Evolutionary conservation across 2,329 filamentous ascomycete species (phyloP).

Genomic region (Hypoxylon sp.): DNA sequence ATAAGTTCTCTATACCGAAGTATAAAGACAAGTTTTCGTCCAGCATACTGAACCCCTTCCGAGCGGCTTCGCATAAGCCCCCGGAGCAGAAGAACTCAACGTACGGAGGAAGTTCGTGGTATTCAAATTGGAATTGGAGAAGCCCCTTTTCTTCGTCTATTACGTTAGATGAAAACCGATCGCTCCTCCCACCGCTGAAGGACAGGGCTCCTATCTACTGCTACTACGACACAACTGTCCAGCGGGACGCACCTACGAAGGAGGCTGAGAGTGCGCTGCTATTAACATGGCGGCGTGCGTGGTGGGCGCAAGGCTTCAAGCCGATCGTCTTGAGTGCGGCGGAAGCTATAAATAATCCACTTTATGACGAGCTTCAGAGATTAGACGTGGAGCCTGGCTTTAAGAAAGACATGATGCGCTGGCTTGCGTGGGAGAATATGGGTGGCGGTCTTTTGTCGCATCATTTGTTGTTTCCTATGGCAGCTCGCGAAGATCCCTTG

Average conservation of each 20-base stretch:
- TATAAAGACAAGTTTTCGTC: constrained; percentile 64
- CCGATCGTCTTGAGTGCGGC: constrained; percentile 84
- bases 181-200: constrained; percentile 83
- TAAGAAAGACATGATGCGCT: constrained; percentile 81
- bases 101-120: constrained; percentile 85
- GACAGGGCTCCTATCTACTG: constrained; percentile 86
- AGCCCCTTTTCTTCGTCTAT: constrained; percentile 89
- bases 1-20: constrained; percentile 66
- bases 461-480: constrained; percentile 89
- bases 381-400: constrained; percentile 73
- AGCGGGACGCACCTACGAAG: constrained; percentile 74
- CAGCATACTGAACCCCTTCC: constrained; percentile 76
- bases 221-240: constrained; percentile 82
- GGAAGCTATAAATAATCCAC: constrained; percentile 86
- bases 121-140: constrained; percentile 90
- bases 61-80: constrained; percentile 78
- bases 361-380: constrained; percentile 79
- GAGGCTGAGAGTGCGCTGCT: constrained; percentile 85
- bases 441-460: constrained; percentile 85
- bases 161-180: constrained; percentile 84
- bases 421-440: constrained; percentile 95
- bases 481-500: constrained; percentile 77
- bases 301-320: constrained; percentile 94
- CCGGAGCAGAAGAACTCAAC: constrained; percentile 84
- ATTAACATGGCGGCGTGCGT: constrained; percentile 90